These are phyloP conservation scores for Penicillium soppii DNA, from an alignment of 495 filamentous ascomycete species.

Conservation along the genomic window DNA sequence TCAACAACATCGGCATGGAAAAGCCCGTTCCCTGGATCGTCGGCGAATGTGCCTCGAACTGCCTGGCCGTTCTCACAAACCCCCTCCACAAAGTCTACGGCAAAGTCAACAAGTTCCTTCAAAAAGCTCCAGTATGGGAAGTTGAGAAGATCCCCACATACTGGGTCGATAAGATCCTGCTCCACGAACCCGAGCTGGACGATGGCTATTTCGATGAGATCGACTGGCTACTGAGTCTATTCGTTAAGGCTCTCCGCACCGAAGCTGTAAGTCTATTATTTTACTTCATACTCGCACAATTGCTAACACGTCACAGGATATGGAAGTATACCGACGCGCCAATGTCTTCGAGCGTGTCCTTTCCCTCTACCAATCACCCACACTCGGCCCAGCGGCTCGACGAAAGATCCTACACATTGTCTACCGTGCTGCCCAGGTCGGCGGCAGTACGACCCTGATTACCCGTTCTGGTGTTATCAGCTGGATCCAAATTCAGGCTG, in stretches of 20 bases:
- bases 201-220: slow-evolving; percentile 74
- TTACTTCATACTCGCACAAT: background rate
- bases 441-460: slow-evolving; percentile 80
- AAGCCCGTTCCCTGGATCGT: slow-evolving; percentile 69
- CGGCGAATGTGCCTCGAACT: slow-evolving; percentile 69
- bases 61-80: slow-evolving; percentile 65
- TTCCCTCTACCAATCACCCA: slow-evolving; percentile 65
- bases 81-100: slow-evolving; percentile 82
- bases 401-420: slow-evolving; percentile 71
- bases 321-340: slow-evolving; percentile 78
- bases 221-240: slow-evolving; percentile 76
- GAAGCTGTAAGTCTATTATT: slow-evolving; percentile 39
- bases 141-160: slow-evolving; percentile 69
- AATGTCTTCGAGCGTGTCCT: slow-evolving; percentile 79
- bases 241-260: slow-evolving; percentile 68
- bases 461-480: slow-evolving; percentile 78
- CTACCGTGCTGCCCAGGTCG: slow-evolving; percentile 68
- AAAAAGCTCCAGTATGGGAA: slow-evolving; percentile 70
- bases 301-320: slow-evolving; percentile 51
- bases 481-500: slow-evolving; percentile 69
- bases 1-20: slow-evolving; percentile 49
- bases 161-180: slow-evolving; percentile 70
- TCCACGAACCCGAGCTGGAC: slow-evolving; percentile 67
- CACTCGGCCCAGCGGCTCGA: slow-evolving; percentile 55
- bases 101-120: slow-evolving; percentile 83